phyloP scores from a whole-genome alignment of 192 early-diverging fungal species.

The Lobosporangium transversale region DNA sequence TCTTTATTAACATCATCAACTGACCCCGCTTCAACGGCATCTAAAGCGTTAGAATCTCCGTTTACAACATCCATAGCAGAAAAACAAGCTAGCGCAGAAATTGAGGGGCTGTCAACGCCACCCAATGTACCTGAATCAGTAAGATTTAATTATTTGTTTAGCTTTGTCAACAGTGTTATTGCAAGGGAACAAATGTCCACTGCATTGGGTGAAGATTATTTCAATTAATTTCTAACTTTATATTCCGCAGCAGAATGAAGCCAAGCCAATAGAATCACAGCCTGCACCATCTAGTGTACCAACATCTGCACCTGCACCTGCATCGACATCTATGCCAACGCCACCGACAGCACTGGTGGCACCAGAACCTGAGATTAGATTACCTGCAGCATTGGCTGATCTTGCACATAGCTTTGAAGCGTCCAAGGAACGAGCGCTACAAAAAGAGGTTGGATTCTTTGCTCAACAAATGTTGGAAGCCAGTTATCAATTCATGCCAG shows the following conservation, averaged over 20 bases:
- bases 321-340: background rate
- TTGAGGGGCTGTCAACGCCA: too few species aligned
- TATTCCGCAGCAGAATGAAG: conserved; percentile 8
- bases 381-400: conserved; percentile 65
- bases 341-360: background rate
- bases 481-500: conserved; percentile 86
- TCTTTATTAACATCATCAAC: too few species aligned
- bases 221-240: too few species aligned
- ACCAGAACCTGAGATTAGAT: conserved; percentile 54
- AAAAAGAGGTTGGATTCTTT: conserved; percentile 63
- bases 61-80: too few species aligned
- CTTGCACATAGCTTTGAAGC: conserved; percentile 66
- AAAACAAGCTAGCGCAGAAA: too few species aligned
- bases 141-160: too few species aligned
- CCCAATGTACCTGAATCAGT: too few species aligned
- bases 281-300: background rate
- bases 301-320: conserved; percentile 52
- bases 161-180: too few species aligned
- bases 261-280: background rate
- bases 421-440: conserved; percentile 57
- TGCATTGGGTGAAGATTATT: too few species aligned
- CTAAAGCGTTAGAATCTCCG: too few species aligned
- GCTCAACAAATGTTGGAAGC: conserved; percentile 84
- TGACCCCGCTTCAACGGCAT: too few species aligned
- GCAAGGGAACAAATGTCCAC: too few species aligned